These are phyloP conservation scores for Trichomonascaceae sp. DNA, from an alignment of 1,139 yeast species.

Conservation along the genomic window DNA sequence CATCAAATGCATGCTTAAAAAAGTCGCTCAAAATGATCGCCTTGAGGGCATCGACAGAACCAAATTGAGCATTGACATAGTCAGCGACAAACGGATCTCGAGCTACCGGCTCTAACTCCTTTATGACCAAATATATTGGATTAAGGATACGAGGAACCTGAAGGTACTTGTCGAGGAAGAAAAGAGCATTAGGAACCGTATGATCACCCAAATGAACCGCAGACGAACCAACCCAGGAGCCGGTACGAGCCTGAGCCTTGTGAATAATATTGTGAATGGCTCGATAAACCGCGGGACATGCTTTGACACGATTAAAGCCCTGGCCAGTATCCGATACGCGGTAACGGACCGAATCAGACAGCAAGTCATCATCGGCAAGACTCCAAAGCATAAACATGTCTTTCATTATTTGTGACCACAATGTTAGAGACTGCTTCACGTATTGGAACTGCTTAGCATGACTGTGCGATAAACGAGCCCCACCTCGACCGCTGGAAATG, in stretches of 20 bases:
- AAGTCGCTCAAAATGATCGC: constrained; percentile 56
- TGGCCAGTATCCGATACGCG: constrained; percentile 67
- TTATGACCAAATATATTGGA: constrained; percentile 55
- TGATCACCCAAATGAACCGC: constrained; percentile 74
- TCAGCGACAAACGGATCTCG: constrained; percentile 43
- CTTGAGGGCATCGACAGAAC: constrained; percentile 45
- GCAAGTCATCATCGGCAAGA: constrained; percentile 61
- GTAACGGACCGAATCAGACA: constrained; percentile 41
- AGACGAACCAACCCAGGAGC: constrained; percentile 68
- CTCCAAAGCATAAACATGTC: constrained; percentile 71
- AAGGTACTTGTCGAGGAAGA: constrained; percentile 66
- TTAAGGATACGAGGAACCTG: constrained; percentile 69
- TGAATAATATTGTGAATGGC: constrained; percentile 60
- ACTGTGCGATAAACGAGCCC: constrained; percentile 63
- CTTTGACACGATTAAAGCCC: constrained; percentile 64
- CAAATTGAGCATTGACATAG: constrained; percentile 54
- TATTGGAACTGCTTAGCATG: constrained; percentile 65
- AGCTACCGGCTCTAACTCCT: constrained; percentile 44
- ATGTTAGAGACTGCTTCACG: constrained; percentile 59
- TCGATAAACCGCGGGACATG: constrained; percentile 59
- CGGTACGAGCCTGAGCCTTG: constrained; percentile 55
- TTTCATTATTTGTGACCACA: constrained; percentile 69
- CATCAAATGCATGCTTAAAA: constrained; percentile 68
- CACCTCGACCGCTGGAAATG: constrained; percentile 55
- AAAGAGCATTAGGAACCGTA: constrained; percentile 71